Percentiles rank a stretch among this genome's conserved stretches.
Evolutionary conservation across 345 rosid genomes (phyloP).

Genomic region (Acer saccharum): DNA sequence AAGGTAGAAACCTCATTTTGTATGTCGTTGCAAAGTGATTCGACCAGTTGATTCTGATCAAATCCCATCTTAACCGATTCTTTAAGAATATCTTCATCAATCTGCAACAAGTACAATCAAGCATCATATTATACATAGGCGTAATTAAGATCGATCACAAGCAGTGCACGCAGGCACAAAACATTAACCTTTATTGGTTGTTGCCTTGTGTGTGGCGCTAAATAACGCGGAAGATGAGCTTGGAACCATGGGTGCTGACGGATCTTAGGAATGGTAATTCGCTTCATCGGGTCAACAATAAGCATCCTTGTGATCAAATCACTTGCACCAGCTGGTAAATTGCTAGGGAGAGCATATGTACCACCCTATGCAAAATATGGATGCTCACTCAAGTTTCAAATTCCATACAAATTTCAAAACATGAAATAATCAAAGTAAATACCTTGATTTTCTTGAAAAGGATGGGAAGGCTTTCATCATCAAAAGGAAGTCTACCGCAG

Average conservation of each 20-base stretch:
- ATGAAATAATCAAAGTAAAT: background rate
- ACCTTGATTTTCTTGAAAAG: slow-evolving; percentile 93
- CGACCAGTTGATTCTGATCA: slow-evolving; percentile 64
- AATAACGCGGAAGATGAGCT: slow-evolving; percentile 76
- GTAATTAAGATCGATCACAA: too few species aligned
- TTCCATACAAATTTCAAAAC: background rate
- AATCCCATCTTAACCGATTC: slow-evolving; percentile 75
- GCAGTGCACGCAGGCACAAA: too few species aligned
- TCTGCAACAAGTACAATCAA: slow-evolving; percentile 47
- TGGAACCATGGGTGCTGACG: slow-evolving; percentile 91
- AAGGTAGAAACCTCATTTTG: slow-evolving; percentile 67
- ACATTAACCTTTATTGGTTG: slow-evolving; percentile 71
- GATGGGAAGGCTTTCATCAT: slow-evolving; percentile 85
- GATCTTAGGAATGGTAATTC: slow-evolving; percentile 85
- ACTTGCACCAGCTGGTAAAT: slow-evolving; percentile 80
- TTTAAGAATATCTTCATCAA: slow-evolving; percentile 82
- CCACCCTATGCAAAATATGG: slow-evolving; percentile 51
- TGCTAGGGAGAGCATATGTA: slow-evolving; percentile 90
- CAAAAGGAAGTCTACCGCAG: slow-evolving; percentile 95
- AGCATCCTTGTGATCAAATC: slow-evolving; percentile 95
- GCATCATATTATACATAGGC: too few species aligned
- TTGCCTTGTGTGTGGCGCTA: slow-evolving; percentile 77
- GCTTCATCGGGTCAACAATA: slow-evolving; percentile 87
- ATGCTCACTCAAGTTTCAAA: background rate
- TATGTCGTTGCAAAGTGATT: slow-evolving; percentile 71